Evolutionary conservation across 192 early-diverging fungal genomes (phyloP), one percentile per base, ranked within the genome.

Genomic region (Radiomyces spectabilis): DNA sequence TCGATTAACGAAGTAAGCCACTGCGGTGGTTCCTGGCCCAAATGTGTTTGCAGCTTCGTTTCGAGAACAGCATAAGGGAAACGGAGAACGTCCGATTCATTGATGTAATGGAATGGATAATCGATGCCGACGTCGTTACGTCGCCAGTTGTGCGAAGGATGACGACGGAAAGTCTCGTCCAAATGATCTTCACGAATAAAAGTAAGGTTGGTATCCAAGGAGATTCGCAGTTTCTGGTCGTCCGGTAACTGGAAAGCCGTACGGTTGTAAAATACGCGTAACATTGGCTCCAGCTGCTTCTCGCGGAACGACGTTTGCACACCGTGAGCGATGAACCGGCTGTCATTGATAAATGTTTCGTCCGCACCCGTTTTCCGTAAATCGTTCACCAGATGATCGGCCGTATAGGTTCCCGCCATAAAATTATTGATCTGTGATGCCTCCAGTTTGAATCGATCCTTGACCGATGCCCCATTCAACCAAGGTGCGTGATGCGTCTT

Each of bases 311-410:
- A 70, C 33, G 29, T 59, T 32, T 63, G 55, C n/a, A 60, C 39
- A 30, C 57, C 61, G 30, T 35, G 21, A 0, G 57, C 57, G 52
- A 66, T 60, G 33, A 66, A 66, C 7, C 50, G 57, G 33, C 52
- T 50, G 51, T 95, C 88, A 42, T 71, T 71, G 12, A 88, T 15
- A 29, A 72, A 68, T 53, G 72, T 49, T 88, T 87, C 51, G 69
- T 75, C 42, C 92, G 43, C 10, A 76, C 70, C 71, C 83, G 87
- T 18, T 76, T 65, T 16, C 53, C 54, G 25, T 93, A 79, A 45
- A 66, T 78, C 30, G 65, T 55, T 54, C 79, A 82, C 43, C 88
- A 79, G 53, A 88, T 86, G 35, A 56, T 77, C 24, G 18, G 66
- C 59, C 2, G 66, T 53, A 10, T 39, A 30, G 9, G 22, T 34